These are phyloP conservation scores for Pseudogymnoascus sp. DNA, from an alignment of 2,329 filamentous ascomycete genomes.

Conservation along the genomic window DNA sequence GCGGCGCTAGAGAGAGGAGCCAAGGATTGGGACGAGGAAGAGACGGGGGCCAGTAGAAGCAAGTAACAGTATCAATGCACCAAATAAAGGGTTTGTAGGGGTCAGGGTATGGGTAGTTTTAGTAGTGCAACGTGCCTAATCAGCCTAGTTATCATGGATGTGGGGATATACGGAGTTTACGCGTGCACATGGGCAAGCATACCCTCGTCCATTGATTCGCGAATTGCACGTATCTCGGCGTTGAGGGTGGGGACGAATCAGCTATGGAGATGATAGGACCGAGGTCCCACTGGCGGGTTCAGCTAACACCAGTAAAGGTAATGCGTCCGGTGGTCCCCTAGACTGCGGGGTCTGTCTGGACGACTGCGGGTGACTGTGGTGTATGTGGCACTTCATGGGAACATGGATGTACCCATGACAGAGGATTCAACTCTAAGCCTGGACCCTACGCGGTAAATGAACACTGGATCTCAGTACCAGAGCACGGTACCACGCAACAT, in stretches of 20 bases:
- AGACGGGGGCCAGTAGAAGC: neutral
- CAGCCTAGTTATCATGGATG: conserved; percentile 3
- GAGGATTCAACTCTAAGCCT: neutral
- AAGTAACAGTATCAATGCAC: neutral
- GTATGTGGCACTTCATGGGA: neutral
- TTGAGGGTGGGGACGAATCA: neutral
- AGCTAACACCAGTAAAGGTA: neutral
- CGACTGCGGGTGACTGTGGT: neutral
- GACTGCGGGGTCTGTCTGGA: conserved; percentile 3
- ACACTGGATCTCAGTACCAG: conserved; percentile 2
- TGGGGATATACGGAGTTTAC: conserved; percentile 2
- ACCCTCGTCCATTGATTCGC: conserved; percentile 4
- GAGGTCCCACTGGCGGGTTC: neutral
- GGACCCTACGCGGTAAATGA: conserved; percentile 2
- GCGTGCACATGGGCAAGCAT: conserved; percentile 1
- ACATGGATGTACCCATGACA: neutral
- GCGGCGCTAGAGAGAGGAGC: neutral
- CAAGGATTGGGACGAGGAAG: neutral
- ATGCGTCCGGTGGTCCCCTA: neutral
- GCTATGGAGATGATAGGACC: neutral
- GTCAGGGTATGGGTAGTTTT: neutral
- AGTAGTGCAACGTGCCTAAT: conserved; percentile 1
- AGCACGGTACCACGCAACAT: neutral
- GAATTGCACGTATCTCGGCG: neutral
- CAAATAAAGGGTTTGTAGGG: neutral